Evolutionary conservation across 2,329 filamentous ascomycete genomes (phyloP), one percentile per base, ranked within the genome.

Genomic region (Fusarium piperis): DNA sequence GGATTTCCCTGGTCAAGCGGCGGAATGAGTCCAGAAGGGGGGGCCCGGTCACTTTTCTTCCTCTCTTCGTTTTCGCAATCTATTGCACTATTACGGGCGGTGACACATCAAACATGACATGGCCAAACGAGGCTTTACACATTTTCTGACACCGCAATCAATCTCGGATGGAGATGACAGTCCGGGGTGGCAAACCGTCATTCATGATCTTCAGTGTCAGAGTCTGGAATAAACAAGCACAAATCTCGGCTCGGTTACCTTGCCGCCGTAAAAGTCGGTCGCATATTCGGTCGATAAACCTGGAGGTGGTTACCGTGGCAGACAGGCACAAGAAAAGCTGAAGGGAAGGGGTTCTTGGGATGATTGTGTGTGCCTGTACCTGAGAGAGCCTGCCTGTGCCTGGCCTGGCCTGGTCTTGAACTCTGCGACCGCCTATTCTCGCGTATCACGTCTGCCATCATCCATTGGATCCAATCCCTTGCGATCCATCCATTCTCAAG

Each of bases 81-180:
- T 55, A 55, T 28, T 26, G 41, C 8, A 28, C 41, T n/a, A 15
- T 23, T 59, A 38, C 44, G 59, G 41, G 53, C 53, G 33, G 57
- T 46, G 64, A 59, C 62, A 72, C 61, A 68, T 65, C 65, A 65
- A 65, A 67, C 60, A 64, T 64, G 62, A 13, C 60, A 64, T 64
- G 62, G 16, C 33, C 59, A 30, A 55, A 55, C 35, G 32, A 51
- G 26, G 44, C 30, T 30, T 48, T 30, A 12, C 16, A 30, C 23
- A 48, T 48, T 48, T n/a, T n/a, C 39, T 35, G 59, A 55, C 18
- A 56, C 48, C 48, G 59, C 26, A 61, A 32, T 59, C 64, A 58
- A 66, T 66, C 53, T 63, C 64, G 59, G 36, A 33, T 63, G 26
- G 51, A 73, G 61, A 73, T 71, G 67, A 73, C 64, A 71, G 64